Evolutionary conservation across 176 grass and related monocot genomes (phyloP).

Genomic region (Otatea glauca): DNA sequence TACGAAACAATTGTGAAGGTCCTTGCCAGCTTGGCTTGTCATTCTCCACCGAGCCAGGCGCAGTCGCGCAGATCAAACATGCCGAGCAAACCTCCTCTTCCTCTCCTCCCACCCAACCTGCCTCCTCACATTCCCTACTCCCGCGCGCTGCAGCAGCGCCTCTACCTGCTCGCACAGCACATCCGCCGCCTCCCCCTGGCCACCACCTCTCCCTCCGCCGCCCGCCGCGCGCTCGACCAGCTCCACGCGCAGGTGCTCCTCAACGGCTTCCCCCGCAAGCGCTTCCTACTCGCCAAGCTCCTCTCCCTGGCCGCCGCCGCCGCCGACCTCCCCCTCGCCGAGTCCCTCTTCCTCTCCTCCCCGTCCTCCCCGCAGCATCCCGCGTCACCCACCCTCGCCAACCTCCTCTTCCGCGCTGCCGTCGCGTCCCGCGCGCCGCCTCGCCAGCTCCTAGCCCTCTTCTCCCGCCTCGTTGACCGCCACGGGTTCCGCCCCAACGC

Average conservation of each 20-base stretch:
- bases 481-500: slow-evolving; percentile 57
- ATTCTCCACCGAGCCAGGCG: not conserved
- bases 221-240: slow-evolving; percentile 53
- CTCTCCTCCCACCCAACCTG: not conserved
- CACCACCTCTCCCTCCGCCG: not conserved
- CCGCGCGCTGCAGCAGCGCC: slow-evolving; percentile 67
- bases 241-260: slow-evolving; percentile 68
- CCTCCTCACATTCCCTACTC: slow-evolving; percentile 53
- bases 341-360: slow-evolving; percentile 54
- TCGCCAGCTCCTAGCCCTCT: slow-evolving; percentile 20
- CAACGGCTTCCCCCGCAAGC: slow-evolving; percentile 70
- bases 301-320: slow-evolving; percentile 55
- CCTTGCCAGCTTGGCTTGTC: not conserved
- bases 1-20: not conserved
- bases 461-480: slow-evolving; percentile 45
- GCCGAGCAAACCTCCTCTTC: not conserved
- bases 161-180: slow-evolving; percentile 68
- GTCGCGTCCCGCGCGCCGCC: slow-evolving; percentile 22
- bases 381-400: slow-evolving; percentile 52
- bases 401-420: slow-evolving; percentile 67
- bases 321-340: slow-evolving; percentile 52
- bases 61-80: slow-evolving; percentile 7
- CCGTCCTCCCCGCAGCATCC: not conserved
- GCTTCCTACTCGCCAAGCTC: slow-evolving; percentile 70
- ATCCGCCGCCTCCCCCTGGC: slow-evolving; percentile 1